Evolutionary conservation across 805 yeast genomes (phyloP), one percentile per base, ranked within the genome.

Genomic region (Starmerella khaoyaiensis): DNA sequence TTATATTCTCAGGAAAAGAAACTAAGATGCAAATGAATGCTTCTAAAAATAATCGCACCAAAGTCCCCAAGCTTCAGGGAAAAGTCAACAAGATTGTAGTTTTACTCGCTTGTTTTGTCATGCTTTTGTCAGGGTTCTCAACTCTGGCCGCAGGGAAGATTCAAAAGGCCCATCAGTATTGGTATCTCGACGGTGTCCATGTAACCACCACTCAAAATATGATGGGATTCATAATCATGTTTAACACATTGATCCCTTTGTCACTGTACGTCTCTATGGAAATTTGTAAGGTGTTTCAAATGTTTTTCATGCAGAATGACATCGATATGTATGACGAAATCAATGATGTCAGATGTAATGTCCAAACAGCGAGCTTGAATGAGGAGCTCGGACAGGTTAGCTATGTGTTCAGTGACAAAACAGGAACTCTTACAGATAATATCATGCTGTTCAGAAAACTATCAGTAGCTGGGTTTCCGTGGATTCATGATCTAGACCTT

Each of bases 301-400:
- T 83, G 57, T 58, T 76, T 28, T 64, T 84, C 39, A 64, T 90
- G 52, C 93, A 83, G 54, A 76, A 75, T 71, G 98, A 90, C 59
- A 72, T 90, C 33, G 97, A 93, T 59, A 83, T 90, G 94, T 90
- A 87, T 52, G 82, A 90, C 55, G 65, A 65, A 14, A 79, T 72
- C 22, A 69, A 83, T 6, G 73, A 90, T 51, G 90, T 94, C 0
- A 94, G 94, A 0, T 87, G 94, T 33, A 94, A 81, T 50, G 93
- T 95, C 0, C 76, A 87, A 55, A 86, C 97, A 0, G 94, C 97
- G 0, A 81, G 96, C 0, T 83, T 90, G 47, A 69, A 90, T 46
- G 99, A 90, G 56, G 98, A 90, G 59, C 64, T 90, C 50, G 99
- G 99, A 2, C 99, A 90, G 56, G 96, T 93, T 1, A 78, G 94